These are phyloP conservation scores for Naganishia antarctica DNA, from an alignment of 768 basidiomycete species.

Conservation along the genomic window DNA sequence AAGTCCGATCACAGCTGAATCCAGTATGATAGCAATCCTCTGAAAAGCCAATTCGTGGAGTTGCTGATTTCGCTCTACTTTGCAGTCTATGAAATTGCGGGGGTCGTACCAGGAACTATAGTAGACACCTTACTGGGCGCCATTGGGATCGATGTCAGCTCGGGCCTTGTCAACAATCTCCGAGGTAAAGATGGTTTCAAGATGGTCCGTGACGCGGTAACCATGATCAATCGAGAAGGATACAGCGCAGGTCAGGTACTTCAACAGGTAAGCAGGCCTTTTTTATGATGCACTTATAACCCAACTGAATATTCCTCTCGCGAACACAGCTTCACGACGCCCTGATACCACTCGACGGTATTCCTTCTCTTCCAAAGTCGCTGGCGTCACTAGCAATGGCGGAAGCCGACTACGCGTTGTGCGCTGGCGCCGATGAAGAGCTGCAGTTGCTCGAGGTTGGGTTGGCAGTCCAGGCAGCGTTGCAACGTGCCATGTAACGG, in stretches of 20 bases:
- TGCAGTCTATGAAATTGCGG: constrained; percentile 85
- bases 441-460: constrained; percentile 87
- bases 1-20: constrained; percentile 64
- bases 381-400: constrained; percentile 76
- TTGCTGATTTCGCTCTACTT: neutral
- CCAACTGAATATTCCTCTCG: neutral
- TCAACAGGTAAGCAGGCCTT: constrained; percentile 66
- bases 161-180: constrained; percentile 38
- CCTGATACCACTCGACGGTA: constrained; percentile 71
- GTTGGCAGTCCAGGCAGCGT: constrained; percentile 64
- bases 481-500: constrained; percentile 31
- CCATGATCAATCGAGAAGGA: constrained; percentile 73
- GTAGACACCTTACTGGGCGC: constrained; percentile 65
- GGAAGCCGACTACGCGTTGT: constrained; percentile 90
- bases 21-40: constrained; percentile 51
- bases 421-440: constrained; percentile 96
- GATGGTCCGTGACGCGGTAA: constrained; percentile 58
- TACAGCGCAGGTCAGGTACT: constrained; percentile 88
- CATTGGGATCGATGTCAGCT: constrained; percentile 64
- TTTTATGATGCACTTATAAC: neutral
- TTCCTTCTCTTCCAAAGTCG: constrained; percentile 76
- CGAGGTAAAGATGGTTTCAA: constrained; percentile 53
- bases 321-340: constrained; percentile 75
- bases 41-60: no score
- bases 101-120: constrained; percentile 75